Conservation (phyloP, 257 asterid species). For the Solanum tarapatanum region DNA sequence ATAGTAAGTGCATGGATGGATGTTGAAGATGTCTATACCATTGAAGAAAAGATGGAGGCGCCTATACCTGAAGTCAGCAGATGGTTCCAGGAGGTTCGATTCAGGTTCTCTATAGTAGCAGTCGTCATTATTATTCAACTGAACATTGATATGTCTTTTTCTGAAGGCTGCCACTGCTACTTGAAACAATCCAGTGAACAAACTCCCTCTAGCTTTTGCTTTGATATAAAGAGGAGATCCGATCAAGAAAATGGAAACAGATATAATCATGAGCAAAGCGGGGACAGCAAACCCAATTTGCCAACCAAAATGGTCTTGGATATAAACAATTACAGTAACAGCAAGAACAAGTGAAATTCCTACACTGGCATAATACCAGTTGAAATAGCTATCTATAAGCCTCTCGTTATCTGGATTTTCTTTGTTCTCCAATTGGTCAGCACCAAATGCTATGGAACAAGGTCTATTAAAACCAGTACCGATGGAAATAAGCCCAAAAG, state of each 20-base stretch:
- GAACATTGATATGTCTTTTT: neutral
- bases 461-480: constrained; percentile 12
- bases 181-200: neutral
- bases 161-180: neutral
- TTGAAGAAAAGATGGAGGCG: neutral
- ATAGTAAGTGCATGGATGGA: neutral
- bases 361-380: constrained; percentile 5
- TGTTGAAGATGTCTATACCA: neutral
- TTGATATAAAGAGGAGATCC: neutral
- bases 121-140: neutral
- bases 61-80: neutral
- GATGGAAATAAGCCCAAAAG: neutral
- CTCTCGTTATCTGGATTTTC: neutral
- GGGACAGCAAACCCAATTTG: neutral
- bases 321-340: neutral
- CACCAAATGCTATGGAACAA: constrained; percentile 9
- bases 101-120: neutral
- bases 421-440: neutral
- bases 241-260: neutral
- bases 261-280: neutral
- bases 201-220: neutral
- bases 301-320: neutral
- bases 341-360: constrained; percentile 6
- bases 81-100: neutral
- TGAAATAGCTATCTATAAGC: neutral